phyloP scores from a whole-genome alignment of 768 basidiomycete genomes.

The Hygrophorus pudorinus region DNA sequence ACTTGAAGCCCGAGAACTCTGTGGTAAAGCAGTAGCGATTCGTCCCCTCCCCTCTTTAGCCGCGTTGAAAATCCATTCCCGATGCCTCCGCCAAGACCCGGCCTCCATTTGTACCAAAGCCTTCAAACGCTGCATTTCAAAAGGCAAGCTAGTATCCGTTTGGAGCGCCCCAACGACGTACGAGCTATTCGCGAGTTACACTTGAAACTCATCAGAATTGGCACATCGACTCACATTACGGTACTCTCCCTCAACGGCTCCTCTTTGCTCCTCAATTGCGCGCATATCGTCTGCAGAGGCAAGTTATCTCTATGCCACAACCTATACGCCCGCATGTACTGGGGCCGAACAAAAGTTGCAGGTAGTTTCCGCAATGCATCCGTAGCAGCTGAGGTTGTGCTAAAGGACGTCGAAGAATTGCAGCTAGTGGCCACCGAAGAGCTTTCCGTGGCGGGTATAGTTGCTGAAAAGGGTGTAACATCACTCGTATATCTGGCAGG shows the following conservation, averaged over 20 bases:
- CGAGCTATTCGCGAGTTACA: constrained; percentile 13
- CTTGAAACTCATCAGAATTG: background rate
- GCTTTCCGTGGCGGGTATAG: background rate
- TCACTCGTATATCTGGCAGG: constrained; percentile 4
- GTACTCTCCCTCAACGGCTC: constrained; percentile 18
- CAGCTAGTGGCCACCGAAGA: too few relatives aligned
- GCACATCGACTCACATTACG: constrained; percentile 22
- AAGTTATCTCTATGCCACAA: constrained; percentile 21
- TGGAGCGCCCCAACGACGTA: constrained; percentile 24
- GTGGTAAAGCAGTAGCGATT: too few relatives aligned
- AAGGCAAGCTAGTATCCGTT: constrained; percentile 17
- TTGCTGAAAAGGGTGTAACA: constrained; percentile 5
- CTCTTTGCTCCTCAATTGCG: constrained; percentile 13
- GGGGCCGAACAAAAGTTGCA: constrained; percentile 10
- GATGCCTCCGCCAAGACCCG: constrained; percentile 20
- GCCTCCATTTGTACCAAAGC: constrained; percentile 22
- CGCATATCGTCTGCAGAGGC: constrained; percentile 21
- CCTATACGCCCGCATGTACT: constrained; percentile 24
- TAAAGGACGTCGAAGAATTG: too few relatives aligned
- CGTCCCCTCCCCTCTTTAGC: constrained; percentile 8
- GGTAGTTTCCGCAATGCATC: too few relatives aligned
- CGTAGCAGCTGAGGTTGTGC: too few relatives aligned
- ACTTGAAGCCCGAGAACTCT: too few relatives aligned
- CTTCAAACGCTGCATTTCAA: constrained; percentile 19
- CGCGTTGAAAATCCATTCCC: constrained; percentile 16